Percentiles rank a stretch among this genome's conserved stretches.
Evolutionary conservation across 768 basidiomycete species (phyloP).

Genomic region (Tephrocybe sp.): DNA sequence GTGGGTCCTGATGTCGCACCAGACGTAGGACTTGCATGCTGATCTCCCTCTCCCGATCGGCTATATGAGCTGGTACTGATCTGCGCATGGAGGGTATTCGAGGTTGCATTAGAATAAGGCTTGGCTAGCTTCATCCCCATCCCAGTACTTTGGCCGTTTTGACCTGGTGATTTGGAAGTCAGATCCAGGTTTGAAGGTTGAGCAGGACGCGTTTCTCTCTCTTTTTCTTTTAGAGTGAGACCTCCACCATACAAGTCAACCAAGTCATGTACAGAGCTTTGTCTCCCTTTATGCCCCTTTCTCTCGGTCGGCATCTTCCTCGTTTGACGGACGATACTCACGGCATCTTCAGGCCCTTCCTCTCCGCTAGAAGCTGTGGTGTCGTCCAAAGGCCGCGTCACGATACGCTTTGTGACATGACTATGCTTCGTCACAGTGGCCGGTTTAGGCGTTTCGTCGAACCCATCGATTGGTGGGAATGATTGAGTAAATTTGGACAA

Average conservation of each 20-base stretch:
- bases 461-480: slow-evolving; percentile 34
- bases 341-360: slow-evolving; percentile 54
- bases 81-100: slow-evolving; percentile 14
- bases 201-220: slow-evolving; percentile 19
- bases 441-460: slow-evolving; percentile 15
- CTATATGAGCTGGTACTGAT: neutral
- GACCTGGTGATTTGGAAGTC: neutral
- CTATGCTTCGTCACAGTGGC: slow-evolving; percentile 48
- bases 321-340: slow-evolving; percentile 24
- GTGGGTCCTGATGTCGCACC: slow-evolving; percentile 23
- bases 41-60: slow-evolving; percentile 1
- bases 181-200: slow-evolving; percentile 6
- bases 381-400: slow-evolving; percentile 23
- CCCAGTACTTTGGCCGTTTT: slow-evolving; percentile 4
- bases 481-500: slow-evolving; percentile 34
- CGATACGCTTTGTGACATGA: slow-evolving; percentile 28
- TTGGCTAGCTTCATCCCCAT: slow-evolving; percentile 4
- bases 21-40: neutral
- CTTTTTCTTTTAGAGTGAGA: slow-evolving; percentile 42
- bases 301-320: slow-evolving; percentile 25
- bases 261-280: slow-evolving; percentile 83
- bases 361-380: slow-evolving; percentile 59
- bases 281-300: slow-evolving; percentile 51
- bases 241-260: slow-evolving; percentile 78
- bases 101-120: neutral